Evolutionary conservation across 805 yeast species (phyloP).

Genomic region (Candida boidinii): DNA sequence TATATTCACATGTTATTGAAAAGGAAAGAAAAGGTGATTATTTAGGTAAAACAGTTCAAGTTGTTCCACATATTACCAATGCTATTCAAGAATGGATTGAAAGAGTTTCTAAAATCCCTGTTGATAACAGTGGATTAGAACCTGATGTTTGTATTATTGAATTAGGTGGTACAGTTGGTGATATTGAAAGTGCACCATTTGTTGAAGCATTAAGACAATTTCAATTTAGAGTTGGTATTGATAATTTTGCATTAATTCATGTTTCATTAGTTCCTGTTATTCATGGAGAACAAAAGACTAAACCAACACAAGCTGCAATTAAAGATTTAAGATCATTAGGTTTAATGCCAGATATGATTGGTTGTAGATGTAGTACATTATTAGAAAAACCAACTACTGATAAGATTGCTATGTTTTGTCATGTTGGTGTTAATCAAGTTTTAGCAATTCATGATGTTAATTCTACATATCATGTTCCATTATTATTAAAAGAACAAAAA

Average conservation of each 20-base stretch:
- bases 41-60: constrained; percentile 98
- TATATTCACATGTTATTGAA: constrained; percentile 89
- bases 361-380: constrained; percentile 88
- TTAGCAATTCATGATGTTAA: constrained; percentile 94
- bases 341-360: constrained; percentile 92
- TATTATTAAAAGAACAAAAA: constrained; percentile 79
- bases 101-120: constrained; percentile 84
- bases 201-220: constrained; percentile 98
- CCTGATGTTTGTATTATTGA: constrained; percentile 97
- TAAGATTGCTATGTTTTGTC: constrained; percentile 98
- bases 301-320: constrained; percentile 99
- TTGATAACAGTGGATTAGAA: constrained; percentile 75
- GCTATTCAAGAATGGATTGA: constrained; percentile 99
- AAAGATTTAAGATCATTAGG: constrained; percentile 95
- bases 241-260: constrained; percentile 91
- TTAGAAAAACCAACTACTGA: constrained; percentile 81
- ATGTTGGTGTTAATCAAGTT: constrained; percentile 97
- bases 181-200: constrained; percentile 96
- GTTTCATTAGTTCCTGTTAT: constrained; percentile 97
- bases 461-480: constrained; percentile 96
- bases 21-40: constrained; percentile 95
- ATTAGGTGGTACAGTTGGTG: constrained; percentile 99
- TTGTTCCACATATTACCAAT: constrained; percentile 95
- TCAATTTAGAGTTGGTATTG: constrained; percentile 93
- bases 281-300: constrained; percentile 98